Conservation (phyloP, 345 rosid species). For the Pistacia integerrima region DNA sequence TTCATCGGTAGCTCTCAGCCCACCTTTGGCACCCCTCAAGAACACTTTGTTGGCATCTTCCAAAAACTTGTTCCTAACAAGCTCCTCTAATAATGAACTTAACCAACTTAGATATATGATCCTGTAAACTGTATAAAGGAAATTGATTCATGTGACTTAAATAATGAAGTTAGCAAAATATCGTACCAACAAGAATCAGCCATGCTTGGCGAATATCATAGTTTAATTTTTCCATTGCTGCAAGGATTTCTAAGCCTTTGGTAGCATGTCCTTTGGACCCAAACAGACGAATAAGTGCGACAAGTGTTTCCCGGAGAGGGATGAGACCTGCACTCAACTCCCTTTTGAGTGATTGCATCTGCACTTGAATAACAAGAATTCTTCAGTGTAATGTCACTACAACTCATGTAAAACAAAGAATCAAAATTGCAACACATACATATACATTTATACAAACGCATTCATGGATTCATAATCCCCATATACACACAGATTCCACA, state of each 20-base stretch:
- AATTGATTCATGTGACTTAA: background rate
- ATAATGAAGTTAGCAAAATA: slow-evolving; percentile 14
- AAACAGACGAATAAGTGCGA: slow-evolving; percentile 66
- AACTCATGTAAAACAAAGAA: background rate
- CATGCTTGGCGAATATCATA: slow-evolving; percentile 87
- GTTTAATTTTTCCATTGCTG: slow-evolving; percentile 80
- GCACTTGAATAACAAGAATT: slow-evolving; percentile 24
- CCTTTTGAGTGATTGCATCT: slow-evolving; percentile 90
- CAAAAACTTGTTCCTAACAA: slow-evolving; percentile 65
- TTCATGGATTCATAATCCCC: background rate
- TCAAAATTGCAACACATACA: background rate
- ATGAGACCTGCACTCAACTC: slow-evolving; percentile 78
- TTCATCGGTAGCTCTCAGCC: slow-evolving; percentile 79
- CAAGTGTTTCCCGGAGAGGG: slow-evolving; percentile 84
- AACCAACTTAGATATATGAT: slow-evolving; percentile 15
- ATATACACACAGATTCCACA: background rate
- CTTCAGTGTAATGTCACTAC: background rate
- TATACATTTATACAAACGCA: background rate
- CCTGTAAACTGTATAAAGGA: background rate
- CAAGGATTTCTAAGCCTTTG: slow-evolving; percentile 74
- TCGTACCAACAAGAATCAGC: slow-evolving; percentile 84
- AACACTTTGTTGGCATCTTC: slow-evolving; percentile 89
- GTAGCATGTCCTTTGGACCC: slow-evolving; percentile 74
- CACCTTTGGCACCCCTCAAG: slow-evolving; percentile 80
- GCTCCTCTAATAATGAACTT: slow-evolving; percentile 60